Evolutionary conservation across 2,329 filamentous ascomycete species (phyloP).

Genomic region (Aspergillus luchuensis): DNA sequence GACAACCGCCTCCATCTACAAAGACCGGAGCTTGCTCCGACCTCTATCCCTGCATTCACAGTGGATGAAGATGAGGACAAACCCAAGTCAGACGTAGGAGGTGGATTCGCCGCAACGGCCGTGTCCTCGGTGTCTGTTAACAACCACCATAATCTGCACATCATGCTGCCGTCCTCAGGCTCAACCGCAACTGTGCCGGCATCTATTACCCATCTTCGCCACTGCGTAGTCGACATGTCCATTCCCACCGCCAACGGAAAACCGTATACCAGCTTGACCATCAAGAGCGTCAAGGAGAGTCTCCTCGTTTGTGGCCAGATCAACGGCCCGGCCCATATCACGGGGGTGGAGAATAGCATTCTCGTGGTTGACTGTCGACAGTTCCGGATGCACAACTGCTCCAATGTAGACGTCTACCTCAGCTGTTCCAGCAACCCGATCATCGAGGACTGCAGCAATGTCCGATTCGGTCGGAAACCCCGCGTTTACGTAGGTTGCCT

Average conservation of each 20-base stretch:
- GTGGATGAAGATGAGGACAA: constrained; percentile 26
- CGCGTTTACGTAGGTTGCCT: constrained; percentile 62
- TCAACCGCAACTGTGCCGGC: constrained; percentile 72
- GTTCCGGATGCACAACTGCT: constrained; percentile 87
- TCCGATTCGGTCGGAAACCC: constrained; percentile 80
- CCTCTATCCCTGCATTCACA: constrained; percentile 33
- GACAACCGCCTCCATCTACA: constrained; percentile 34
- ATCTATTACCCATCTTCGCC: constrained; percentile 67
- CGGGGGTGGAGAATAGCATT: constrained; percentile 70
- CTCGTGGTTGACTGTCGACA: constrained; percentile 80
- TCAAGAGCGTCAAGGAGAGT: constrained; percentile 70
- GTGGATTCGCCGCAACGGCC: constrained; percentile 55
- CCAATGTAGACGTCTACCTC: constrained; percentile 79
- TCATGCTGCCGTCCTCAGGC: constrained; percentile 73
- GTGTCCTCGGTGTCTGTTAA: constrained; percentile 65
- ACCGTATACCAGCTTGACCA: constrained; percentile 69
- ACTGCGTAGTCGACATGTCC: constrained; percentile 80
- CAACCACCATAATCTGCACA: constrained; percentile 68
- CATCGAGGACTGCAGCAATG: constrained; percentile 80
- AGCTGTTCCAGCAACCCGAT: constrained; percentile 82
- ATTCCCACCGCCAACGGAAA: constrained; percentile 58
- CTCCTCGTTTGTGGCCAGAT: constrained; percentile 79
- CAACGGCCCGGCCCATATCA: constrained; percentile 80
- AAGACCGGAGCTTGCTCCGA: constrained; percentile 39
- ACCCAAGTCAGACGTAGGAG: constrained; percentile 26